A percentile compares a stretch with the other conserved stretches of the same genome.
Evolutionary conservation across 495 filamentous ascomycete species (phyloP).

Genomic region (Immersiella caudata): DNA sequence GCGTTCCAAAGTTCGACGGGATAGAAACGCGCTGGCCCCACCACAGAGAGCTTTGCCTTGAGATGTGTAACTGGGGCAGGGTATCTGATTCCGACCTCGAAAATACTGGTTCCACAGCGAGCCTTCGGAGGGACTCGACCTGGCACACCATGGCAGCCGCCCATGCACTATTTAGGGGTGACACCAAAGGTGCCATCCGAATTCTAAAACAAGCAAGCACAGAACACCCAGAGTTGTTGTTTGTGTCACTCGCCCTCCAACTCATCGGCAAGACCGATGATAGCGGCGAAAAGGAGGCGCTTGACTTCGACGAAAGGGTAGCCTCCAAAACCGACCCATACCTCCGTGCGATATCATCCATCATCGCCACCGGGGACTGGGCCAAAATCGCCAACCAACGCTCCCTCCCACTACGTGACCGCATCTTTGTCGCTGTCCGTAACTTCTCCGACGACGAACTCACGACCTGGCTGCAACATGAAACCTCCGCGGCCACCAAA

Average conservation of each 20-base stretch:
- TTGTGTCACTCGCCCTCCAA: slow-evolving; percentile 57
- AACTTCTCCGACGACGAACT: slow-evolving; percentile 81
- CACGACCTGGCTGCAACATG: slow-evolving; percentile 66
- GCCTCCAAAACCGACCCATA: slow-evolving; percentile 73
- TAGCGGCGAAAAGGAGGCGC: slow-evolving; percentile 35
- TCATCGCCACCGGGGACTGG: slow-evolving; percentile 89
- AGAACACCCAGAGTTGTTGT: slow-evolving; percentile 53
- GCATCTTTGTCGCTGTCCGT: slow-evolving; percentile 81
- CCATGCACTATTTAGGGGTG: slow-evolving; percentile 72
- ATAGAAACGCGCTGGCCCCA: slow-evolving; percentile 65
- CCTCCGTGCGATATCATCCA: slow-evolving; percentile 86
- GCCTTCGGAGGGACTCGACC: slow-evolving; percentile 61
- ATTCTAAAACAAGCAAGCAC: slow-evolving; percentile 54
- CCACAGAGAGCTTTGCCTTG: slow-evolving; percentile 77
- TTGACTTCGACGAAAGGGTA: slow-evolving; percentile 51
- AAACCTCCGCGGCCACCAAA: slow-evolving; percentile 63
- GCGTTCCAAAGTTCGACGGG: slow-evolving; percentile 47
- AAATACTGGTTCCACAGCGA: slow-evolving; percentile 48
- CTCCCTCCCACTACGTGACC: slow-evolving; percentile 81
- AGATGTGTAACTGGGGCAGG: slow-evolving; percentile 73
- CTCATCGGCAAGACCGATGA: slow-evolving; percentile 47
- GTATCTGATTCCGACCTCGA: slow-evolving; percentile 57
- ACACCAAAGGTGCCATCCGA: slow-evolving; percentile 60
- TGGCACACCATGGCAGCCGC: slow-evolving; percentile 83
- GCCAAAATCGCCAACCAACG: slow-evolving; percentile 75